Percentiles rank a stretch among this genome's conserved stretches.
phyloP scores from a whole-genome alignment of 345 rosid genomes.

The Punica granatum region DNA sequence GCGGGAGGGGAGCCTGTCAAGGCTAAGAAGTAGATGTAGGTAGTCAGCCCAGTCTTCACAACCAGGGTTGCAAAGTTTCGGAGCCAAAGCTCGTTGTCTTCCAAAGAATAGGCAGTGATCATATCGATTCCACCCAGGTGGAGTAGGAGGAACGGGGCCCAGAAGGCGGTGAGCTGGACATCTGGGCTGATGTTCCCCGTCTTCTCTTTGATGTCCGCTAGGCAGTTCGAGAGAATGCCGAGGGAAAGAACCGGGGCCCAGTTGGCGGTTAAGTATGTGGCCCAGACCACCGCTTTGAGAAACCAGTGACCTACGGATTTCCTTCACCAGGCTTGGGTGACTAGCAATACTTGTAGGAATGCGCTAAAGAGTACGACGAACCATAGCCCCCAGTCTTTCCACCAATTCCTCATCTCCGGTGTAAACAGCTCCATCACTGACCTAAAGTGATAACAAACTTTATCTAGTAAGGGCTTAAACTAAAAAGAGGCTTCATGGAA shows the following conservation, averaged over 20 bases:
- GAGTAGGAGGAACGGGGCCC: too few species aligned
- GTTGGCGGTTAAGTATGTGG: too few species aligned
- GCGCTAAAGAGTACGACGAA: constrained; percentile 14
- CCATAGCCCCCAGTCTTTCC: constrained; percentile 26
- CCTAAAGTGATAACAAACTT: too few species aligned
- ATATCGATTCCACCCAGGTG: constrained; percentile 26
- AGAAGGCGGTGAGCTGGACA: too few species aligned
- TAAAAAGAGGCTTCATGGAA: too few species aligned
- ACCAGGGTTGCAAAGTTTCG: constrained; percentile 17
- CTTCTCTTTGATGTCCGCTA: neutral
- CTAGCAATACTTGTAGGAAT: constrained; percentile 14
- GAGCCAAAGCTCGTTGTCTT: constrained; percentile 23
- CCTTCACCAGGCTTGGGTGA: constrained; percentile 7
- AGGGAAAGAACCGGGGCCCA: too few species aligned
- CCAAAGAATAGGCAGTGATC: too few species aligned
- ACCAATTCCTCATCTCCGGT: neutral
- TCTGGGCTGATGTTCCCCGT: neutral
- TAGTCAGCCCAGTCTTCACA: constrained; percentile 13
- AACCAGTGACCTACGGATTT: neutral
- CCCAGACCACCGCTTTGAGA: constrained; percentile 10
- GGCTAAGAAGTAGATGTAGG: constrained; percentile 26
- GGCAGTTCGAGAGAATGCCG: constrained; percentile 13
- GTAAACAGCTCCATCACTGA: neutral
- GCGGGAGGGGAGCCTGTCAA: constrained; percentile 15
- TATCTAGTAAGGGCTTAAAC: too few species aligned